Evolutionary conservation across 345 rosid genomes (phyloP), one percentile per base, ranked within the genome.

Genomic region (Hevea brasiliensis): DNA sequence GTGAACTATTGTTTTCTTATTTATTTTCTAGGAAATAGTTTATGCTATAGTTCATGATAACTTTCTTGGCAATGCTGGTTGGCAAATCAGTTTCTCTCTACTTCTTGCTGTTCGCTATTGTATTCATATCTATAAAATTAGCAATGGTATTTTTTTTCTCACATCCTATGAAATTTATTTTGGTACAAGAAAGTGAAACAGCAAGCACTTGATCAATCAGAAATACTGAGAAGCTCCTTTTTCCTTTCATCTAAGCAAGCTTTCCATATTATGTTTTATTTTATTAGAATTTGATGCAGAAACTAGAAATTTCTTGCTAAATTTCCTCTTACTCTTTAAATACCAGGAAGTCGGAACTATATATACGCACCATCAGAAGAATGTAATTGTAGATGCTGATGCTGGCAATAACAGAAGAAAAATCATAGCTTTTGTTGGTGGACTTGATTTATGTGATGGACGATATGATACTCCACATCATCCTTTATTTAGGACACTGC

Each of bases 311-410:
- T 74, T 50, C 23, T 67, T 17, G 45, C 29, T 55, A 10, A 12
- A 32, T 71, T 67, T 40, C 14, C 23, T 71, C 56, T 65, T 65
- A 47, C 51, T 44, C 50, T 63, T 64, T 54, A 53, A 26, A 53
- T 70, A 70, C 79, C 85, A 94, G 98, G 98, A 94, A 89, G 91
- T 87, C 48, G 98, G 84, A 78, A 85, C 93, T 24, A 92, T 94
- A 78, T 94, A 92, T 78, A 92, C 98, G 6, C 98, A 94, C 85
- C 98, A 94, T 81, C 98, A 94, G 79, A 94, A 94, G 79, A 92
- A 88, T 53, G 85, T 94, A 59, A 94, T 94, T 78, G 88, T 92
- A 47, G 98, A 94, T 87, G 90, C 95, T 15, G 97, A 94, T 85
- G 97, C 97, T 57, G 93, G 97, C 45, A 68, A 72, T 63, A 80